Conservation (phyloP, 139 green algal genomes). For the Micractinium sp. region DNA sequence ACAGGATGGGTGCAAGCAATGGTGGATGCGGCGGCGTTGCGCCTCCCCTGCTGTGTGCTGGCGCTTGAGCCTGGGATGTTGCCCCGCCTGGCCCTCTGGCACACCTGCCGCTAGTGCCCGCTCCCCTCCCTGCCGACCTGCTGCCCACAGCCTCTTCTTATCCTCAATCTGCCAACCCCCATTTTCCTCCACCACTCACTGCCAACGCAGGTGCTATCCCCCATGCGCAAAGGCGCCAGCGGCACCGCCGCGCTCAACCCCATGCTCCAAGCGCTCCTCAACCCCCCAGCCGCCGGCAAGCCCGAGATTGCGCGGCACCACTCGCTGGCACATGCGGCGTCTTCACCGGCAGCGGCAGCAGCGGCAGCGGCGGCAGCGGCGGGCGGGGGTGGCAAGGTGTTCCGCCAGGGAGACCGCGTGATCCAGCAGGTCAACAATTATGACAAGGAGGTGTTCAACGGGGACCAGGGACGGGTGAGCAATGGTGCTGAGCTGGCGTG, state of each 20-base stretch:
- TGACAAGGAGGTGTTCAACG: conserved; percentile 84
- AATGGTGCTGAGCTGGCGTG: background rate
- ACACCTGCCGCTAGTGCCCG: background rate
- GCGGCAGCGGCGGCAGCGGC: background rate
- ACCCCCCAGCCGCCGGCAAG: conserved; percentile 54
- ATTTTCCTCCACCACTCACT: background rate
- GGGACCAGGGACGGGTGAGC: conserved; percentile 69
- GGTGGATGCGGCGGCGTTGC: too few species aligned
- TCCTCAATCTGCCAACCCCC: background rate
- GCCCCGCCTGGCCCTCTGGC: too few species aligned
- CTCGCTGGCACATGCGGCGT: background rate
- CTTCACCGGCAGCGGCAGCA: background rate
- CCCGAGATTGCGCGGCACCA: conserved; percentile 28
- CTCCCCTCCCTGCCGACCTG: background rate
- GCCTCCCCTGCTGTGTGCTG: background rate
- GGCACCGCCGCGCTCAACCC: conserved; percentile 62
- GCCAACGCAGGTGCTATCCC: conserved; percentile 71
- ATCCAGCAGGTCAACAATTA: conserved; percentile 84
- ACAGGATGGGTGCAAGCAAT: too few species aligned
- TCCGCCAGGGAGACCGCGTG: conserved; percentile 72
- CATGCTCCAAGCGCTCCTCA: conserved; percentile 74
- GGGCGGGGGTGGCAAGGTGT: background rate
- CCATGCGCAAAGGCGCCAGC: conserved; percentile 57
- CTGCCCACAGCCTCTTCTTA: background rate
- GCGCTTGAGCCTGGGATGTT: background rate